Evolutionary conservation across 2,329 filamentous ascomycete genomes (phyloP).

Genomic region (Lasiodiplodia theobromae): DNA sequence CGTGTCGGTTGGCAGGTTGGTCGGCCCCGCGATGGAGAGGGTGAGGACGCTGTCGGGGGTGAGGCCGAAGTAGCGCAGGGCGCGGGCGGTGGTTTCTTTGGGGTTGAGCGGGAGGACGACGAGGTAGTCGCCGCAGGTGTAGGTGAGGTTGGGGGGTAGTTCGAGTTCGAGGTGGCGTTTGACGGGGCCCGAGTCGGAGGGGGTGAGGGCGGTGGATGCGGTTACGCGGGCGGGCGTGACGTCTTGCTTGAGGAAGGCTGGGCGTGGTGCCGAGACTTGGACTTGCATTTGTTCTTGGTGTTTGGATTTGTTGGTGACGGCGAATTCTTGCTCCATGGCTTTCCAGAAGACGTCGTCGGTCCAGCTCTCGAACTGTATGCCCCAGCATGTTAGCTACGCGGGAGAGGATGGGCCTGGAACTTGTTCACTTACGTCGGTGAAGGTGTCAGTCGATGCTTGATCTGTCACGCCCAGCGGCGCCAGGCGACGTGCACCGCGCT

Average conservation of each 20-base stretch:
- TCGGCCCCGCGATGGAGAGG: constrained; percentile 65
- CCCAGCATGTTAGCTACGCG: too few relatives aligned
- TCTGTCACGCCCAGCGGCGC: constrained; percentile 44
- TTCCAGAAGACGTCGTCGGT: too few relatives aligned
- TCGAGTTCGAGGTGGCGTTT: constrained; percentile 39
- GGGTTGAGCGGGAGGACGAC: constrained; percentile 76
- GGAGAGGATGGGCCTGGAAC: constrained; percentile 46
- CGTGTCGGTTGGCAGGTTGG: constrained; percentile 67
- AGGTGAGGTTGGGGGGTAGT: constrained; percentile 59
- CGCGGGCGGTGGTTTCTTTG: constrained; percentile 65
- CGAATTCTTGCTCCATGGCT: too few relatives aligned
- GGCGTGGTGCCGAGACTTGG: too few relatives aligned
- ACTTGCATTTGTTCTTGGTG: too few relatives aligned
- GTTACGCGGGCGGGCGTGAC: constrained; percentile 36
- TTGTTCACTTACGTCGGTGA: constrained; percentile 49
- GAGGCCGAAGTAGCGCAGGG: constrained; percentile 70
- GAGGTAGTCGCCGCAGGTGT: constrained; percentile 78
- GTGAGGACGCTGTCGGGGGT: constrained; percentile 73
- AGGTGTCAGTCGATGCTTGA: constrained; percentile 47
- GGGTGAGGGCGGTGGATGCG: constrained; percentile 35
- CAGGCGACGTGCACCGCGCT: constrained; percentile 41
- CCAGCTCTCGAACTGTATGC: too few relatives aligned
- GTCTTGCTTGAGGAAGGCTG: too few relatives aligned
- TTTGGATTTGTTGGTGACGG: too few relatives aligned
- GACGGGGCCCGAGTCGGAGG: constrained; percentile 31